Conservation (phyloP, 352 stramenopile species). For the Phytophthora podocarpi region DNA sequence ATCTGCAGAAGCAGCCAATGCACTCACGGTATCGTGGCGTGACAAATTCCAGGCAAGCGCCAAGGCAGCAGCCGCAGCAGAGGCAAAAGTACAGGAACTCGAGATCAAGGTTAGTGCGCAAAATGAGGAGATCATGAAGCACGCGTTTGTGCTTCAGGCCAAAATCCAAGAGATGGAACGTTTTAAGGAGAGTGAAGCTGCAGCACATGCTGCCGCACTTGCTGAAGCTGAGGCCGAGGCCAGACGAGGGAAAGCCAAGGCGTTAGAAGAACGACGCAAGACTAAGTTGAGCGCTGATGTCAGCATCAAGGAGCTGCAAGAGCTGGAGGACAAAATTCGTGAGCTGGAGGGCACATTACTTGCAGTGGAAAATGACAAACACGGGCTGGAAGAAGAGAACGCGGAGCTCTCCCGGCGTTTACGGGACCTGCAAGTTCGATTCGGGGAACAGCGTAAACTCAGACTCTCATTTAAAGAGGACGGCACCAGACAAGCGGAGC, state of each 20-base stretch:
- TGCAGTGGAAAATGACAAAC: conserved; percentile 32
- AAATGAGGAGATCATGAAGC: conserved; percentile 63
- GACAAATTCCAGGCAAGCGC: conserved; percentile 57
- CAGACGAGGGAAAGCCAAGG: conserved; percentile 31
- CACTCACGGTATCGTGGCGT: conserved; percentile 44
- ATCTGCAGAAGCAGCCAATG: conserved; percentile 49
- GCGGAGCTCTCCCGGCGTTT: conserved; percentile 52
- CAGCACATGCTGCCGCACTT: conserved; percentile 35
- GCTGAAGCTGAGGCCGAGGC: conserved; percentile 33
- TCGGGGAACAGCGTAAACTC: conserved; percentile 28
- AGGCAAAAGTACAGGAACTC: conserved; percentile 47
- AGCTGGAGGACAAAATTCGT: conserved; percentile 46
- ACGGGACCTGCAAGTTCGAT: conserved; percentile 51
- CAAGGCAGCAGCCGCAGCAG: conserved; percentile 38
- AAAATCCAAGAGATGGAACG: conserved; percentile 64
- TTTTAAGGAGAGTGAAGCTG: conserved; percentile 57
- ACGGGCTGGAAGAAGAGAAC: conserved; percentile 63
- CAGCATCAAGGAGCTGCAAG: conserved; percentile 40
- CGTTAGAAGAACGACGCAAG: conserved; percentile 34
- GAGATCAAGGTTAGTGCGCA: conserved; percentile 50
- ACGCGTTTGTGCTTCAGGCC: conserved; percentile 57
- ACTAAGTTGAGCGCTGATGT: conserved; percentile 20
- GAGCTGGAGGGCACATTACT: conserved; percentile 40
- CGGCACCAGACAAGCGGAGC: conserved; percentile 4
- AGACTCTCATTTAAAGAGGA: neutral